Evolutionary conservation across 2,329 filamentous ascomycete species (phyloP).

Genomic region (Ceratocystis lukuohia): DNA sequence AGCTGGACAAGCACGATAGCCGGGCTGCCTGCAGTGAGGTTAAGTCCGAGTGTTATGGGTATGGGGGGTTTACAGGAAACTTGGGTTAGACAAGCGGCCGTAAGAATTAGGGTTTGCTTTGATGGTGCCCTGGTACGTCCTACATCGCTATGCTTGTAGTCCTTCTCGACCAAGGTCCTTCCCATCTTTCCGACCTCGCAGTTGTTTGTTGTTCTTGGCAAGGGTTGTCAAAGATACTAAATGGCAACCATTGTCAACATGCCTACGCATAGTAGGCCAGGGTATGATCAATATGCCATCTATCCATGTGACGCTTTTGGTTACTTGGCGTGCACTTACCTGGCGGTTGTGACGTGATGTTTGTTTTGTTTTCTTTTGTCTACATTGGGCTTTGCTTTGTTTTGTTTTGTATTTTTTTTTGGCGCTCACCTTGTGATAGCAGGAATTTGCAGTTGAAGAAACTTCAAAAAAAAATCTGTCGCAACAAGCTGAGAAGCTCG

Average conservation of each 20-base stretch:
- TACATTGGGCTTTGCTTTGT: background rate
- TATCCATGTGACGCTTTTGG: background rate
- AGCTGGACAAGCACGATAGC: no score
- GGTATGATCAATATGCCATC: background rate
- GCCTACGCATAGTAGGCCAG: background rate
- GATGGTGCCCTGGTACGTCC: background rate
- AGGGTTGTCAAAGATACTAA: background rate
- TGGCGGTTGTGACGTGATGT: background rate
- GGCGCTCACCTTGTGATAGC: background rate
- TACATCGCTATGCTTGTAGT: background rate
- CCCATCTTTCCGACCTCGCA: background rate
- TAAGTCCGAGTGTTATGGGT: no score
- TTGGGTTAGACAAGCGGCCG: accelerated
- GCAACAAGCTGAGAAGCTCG: background rate
- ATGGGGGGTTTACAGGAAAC: no score
- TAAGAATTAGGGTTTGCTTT: no score
- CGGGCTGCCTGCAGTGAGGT: no score
- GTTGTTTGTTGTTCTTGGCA: background rate
- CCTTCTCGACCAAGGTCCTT: background rate
- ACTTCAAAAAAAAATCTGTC: background rate
- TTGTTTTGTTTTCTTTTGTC: constrained; percentile 4
- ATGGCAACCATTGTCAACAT: background rate
- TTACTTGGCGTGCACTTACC: background rate
- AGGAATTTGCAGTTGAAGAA: background rate
- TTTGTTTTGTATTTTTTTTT: background rate